Base-by-base conservation (phyloP, 805 yeast genomes). In the Hagleromyces aurorensis region DNA sequence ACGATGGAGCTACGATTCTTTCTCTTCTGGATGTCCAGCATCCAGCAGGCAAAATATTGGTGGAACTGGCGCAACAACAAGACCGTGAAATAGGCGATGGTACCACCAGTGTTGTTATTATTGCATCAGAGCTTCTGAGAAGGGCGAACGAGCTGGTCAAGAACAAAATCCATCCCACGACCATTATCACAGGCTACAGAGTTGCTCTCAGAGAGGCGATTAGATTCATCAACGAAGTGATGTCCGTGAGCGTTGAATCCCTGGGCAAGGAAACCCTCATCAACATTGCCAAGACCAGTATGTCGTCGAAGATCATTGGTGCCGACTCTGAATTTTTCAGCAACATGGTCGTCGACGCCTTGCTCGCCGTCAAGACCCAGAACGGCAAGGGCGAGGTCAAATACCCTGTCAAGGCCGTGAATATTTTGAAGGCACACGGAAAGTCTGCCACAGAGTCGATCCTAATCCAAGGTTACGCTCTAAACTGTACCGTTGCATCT, bases 51-150 rank as follows among this genome's bases (percentile, higher is more conserved):
- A 89, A 86, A 63, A 91, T 91, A 47, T 66, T 91, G 35, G 98
- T 91, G 28, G 97, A 91, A 53, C 70, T 91, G 52, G 98, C 98
- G 2, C 96, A 91, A 59, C 97, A 91, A 59, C 99, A 91, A 65
- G 99, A 91, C 59, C 75, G 95, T 50, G 99, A 91, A 62, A 96
- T 91, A 31, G 98, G 96, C 38, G 97, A 87, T 53, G 97, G 97
- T 46, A 87, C 99, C 24, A 91, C 99, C 0, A 82, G 95, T 10
- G 98, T 91, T 29, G 98, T 91, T 22, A 86, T 91, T 39, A 78
- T 93, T 54, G 97, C 98, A 14, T 72, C 94, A 19, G 99, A 91
- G 61, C 64, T 91, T 33, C 67, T 91, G 50, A 82, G 82, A 50
- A 72, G 95, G 41, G 98, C 98, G 22, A 85, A 86, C 59, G 96